These are phyloP conservation scores for Pseudocercospora vitis DNA, from an alignment of 2,329 filamentous ascomycete species.

Conservation along the genomic window DNA sequence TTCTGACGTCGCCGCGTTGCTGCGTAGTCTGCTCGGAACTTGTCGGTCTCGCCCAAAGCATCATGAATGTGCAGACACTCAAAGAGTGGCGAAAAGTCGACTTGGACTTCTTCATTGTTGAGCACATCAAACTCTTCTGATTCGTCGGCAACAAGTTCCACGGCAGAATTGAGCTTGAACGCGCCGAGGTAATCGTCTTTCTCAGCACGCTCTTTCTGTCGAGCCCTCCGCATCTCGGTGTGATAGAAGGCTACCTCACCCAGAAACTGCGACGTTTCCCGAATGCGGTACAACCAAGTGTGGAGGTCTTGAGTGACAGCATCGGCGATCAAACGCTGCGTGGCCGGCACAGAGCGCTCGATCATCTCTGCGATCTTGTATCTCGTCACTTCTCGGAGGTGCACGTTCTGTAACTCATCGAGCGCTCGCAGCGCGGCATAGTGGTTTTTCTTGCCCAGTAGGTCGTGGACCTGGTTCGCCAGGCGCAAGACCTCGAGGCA, in stretches of 20 bases:
- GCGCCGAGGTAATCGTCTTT: slow-evolving; percentile 71
- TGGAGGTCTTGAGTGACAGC: slow-evolving; percentile 96
- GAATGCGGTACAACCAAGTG: slow-evolving; percentile 91
- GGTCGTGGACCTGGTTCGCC: slow-evolving; percentile 90
- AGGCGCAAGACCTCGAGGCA: slow-evolving; percentile 89
- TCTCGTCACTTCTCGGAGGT: slow-evolving; percentile 89
- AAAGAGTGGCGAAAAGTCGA: slow-evolving; percentile 91
- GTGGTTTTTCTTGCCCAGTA: slow-evolving; percentile 89
- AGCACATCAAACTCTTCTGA: slow-evolving; percentile 93
- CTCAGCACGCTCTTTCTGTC: slow-evolving; percentile 80
- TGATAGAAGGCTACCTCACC: slow-evolving; percentile 97
- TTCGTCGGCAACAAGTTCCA: slow-evolving; percentile 93
- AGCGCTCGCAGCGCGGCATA: slow-evolving; percentile 91
- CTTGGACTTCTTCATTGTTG: slow-evolving; percentile 90
- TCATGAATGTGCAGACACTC: slow-evolving; percentile 97
- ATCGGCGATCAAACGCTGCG: slow-evolving; percentile 89
- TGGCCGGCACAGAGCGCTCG: slow-evolving; percentile 89
- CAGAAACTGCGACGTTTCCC: slow-evolving; percentile 92
- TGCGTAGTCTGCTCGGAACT: slow-evolving; percentile 88
- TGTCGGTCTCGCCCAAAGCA: slow-evolving; percentile 86
- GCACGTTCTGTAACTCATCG: slow-evolving; percentile 94
- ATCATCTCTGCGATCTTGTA: slow-evolving; percentile 95
- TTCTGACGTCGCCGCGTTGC: slow-evolving; percentile 87
- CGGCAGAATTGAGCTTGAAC: slow-evolving; percentile 92
- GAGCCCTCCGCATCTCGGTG: slow-evolving; percentile 78